Base-by-base conservation (phyloP, 2,329 filamentous ascomycete species). In the Cercospora citrullina region DNA sequence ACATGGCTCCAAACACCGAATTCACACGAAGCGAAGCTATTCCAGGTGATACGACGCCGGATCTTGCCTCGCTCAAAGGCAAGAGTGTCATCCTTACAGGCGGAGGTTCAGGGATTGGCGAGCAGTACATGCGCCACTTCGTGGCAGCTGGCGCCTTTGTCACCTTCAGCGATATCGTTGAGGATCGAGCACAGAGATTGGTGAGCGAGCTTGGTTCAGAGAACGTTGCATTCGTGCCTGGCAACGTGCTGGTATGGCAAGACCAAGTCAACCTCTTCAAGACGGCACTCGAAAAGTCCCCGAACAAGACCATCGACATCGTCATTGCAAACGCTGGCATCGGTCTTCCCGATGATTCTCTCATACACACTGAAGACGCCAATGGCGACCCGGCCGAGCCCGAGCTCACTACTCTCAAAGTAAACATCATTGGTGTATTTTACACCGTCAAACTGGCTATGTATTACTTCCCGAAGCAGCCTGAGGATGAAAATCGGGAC, bases 21-120 rank as follows among this genome's bases (percentile, higher is more conserved):
- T 69, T 69, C 59, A 69, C 62, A 28, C 48, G 31, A 23, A 36
- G 18, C n/a, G 23, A 70, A 26, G 68, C 70, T 14, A 70, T 81
- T 18, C 77, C 81, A 68, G 76, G 78, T 63, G 78, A 77, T 0
- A 63, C 76, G 3, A 70, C 72, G 8, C 77, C 79, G 9, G 80
- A 84, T 70, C 67, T 71, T n/a, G 74, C 72, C 48, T 76, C 79
- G 42, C 70, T 83, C 8, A 75, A 72, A 3, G 82, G 80, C 30
- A 85, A 84, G 70, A 82, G 80, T 0, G 81, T 84, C 26, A 78
- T 85, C 23, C 79, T 85, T 16, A 85, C 83, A 1, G 82, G 83
- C n/a, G 83, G 83, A 10, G 82, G 77, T 28, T 79, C 76, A 70
- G 79, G 78, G 23, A 77, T 80, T 60, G 78, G 78, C 33, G 77